Evolutionary conservation across 2,329 filamentous ascomycete genomes (phyloP), one percentile per base, ranked within the genome.

Genomic region (Aspergillus sclerotialis): DNA sequence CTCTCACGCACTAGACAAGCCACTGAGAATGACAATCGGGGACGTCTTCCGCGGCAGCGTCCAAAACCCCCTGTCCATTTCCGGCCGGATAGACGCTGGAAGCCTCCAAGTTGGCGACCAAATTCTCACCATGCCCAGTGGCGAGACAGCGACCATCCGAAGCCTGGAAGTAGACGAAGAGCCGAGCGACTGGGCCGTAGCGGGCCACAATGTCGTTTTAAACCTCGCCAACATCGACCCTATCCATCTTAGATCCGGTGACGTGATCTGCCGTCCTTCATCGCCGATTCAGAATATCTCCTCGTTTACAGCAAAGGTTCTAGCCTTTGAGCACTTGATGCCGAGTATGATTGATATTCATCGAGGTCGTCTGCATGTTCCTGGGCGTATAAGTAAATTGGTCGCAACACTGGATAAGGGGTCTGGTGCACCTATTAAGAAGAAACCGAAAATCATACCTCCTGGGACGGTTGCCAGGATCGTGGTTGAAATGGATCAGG

Each of bases 301-400:
- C 37, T 74, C 69, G 0, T 89, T 96, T 50, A 85, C 77, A 2
- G 78, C 84, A 40, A 94, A 94, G 61, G 79, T 92, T 8, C 73
- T 95, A 36, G 87, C 89, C 0, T 94, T 96, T 51, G 87, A 94
- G 40, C 82, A 90, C 43, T 64, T 98, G 11, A 82, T 89, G 63
- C 90, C 90, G 0, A 92, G 90, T 77, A 77, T 78, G 15, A 77
- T 96, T 7, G 90, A 96, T 52, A 78, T 98, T 7, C 89, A 95
- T 58, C 72, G 87, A 13, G 92, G 92, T 0, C 74, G 88, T 7
- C 64, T 96, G 32, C 84, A 94, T 57, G 78, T 80, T 0, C 73
- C 85, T 0, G 92, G 84, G 0, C 75, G 76, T 30, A 83, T 98
- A 26, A 71, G 73, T 33, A 75, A 78, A 42, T 71, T 96, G 44